Evolutionary conservation across 2,329 filamentous ascomycete genomes (phyloP).

Genomic region (Aspergillus proliferans): DNA sequence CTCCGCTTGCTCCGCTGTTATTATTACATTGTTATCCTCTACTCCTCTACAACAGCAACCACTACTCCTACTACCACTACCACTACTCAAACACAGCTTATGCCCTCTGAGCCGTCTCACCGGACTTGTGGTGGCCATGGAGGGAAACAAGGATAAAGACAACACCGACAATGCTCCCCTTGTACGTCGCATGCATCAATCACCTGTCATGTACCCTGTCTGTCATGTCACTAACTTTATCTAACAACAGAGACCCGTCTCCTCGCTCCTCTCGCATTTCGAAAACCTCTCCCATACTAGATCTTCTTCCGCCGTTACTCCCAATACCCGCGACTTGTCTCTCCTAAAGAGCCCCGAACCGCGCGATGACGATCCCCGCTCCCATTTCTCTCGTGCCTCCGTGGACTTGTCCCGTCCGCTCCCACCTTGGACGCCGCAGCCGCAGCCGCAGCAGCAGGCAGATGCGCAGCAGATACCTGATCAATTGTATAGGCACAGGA

Average conservation of each 20-base stretch:
- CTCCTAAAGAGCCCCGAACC: slow-evolving; percentile 27
- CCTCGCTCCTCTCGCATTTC: slow-evolving; percentile 45
- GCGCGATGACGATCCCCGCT: slow-evolving; percentile 22
- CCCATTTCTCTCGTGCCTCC: slow-evolving; percentile 29
- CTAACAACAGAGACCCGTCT: slow-evolving; percentile 39
- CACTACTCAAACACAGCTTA: slow-evolving; percentile 1
- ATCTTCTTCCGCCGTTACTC: slow-evolving; percentile 21
- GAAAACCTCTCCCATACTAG: slow-evolving; percentile 39
- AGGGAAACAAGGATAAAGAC: slow-evolving; percentile 28
- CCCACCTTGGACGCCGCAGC: slow-evolving; percentile 29
- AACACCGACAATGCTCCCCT: slow-evolving; percentile 32
- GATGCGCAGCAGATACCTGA: slow-evolving; percentile 14
- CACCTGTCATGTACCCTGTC: neutral
- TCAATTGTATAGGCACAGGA: slow-evolving; percentile 11
- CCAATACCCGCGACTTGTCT: slow-evolving; percentile 23
- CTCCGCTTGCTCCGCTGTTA: neutral
- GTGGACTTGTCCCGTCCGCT: slow-evolving; percentile 37
- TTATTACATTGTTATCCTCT: neutral
- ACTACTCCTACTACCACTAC: neutral
- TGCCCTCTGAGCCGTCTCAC: slow-evolving; percentile 2
- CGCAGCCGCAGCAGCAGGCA: slow-evolving; percentile 4
- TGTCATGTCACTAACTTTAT: slow-evolving; percentile 5
- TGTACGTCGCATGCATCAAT: slow-evolving; percentile 21
- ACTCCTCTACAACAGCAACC: neutral
- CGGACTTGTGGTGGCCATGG: slow-evolving; percentile 26